Evolutionary conservation across 2,329 filamentous ascomycete species (phyloP).

Genomic region (Aspergillus vadensis): DNA sequence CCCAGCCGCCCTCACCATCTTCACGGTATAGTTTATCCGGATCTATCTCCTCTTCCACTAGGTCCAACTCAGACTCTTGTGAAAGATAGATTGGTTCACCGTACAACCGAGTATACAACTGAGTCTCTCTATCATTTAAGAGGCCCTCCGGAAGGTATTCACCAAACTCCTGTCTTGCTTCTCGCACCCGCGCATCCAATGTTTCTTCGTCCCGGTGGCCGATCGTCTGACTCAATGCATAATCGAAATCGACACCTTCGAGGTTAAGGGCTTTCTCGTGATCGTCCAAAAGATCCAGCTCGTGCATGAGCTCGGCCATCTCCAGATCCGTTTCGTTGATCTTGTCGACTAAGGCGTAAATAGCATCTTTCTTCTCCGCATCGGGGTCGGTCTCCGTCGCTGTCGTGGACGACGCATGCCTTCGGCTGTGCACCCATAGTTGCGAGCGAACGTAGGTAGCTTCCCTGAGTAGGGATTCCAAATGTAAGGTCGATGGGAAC

Average conservation of each 20-base stretch:
- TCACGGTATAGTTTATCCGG: slow-evolving; percentile 39
- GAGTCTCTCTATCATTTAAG: slow-evolving; percentile 69
- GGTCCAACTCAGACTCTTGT: slow-evolving; percentile 27
- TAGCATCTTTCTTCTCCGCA: slow-evolving; percentile 29
- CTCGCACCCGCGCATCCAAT: slow-evolving; percentile 56
- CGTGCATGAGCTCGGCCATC: slow-evolving; percentile 38
- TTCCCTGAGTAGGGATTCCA: background rate
- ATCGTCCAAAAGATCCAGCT: slow-evolving; percentile 35
- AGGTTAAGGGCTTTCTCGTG: slow-evolving; percentile 26
- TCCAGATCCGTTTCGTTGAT: slow-evolving; percentile 40
- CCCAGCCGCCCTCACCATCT: slow-evolving; percentile 34
- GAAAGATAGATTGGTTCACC: slow-evolving; percentile 63
- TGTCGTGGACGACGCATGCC: slow-evolving; percentile 28
- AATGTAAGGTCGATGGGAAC: slow-evolving; percentile 3
- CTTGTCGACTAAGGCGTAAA: slow-evolving; percentile 41
- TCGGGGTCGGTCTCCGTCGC: slow-evolving; percentile 19
- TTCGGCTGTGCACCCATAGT: slow-evolving; percentile 19
- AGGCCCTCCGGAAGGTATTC: slow-evolving; percentile 73
- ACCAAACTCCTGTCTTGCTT: slow-evolving; percentile 73
- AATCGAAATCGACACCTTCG: slow-evolving; percentile 30
- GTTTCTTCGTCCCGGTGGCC: slow-evolving; percentile 35
- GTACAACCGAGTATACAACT: slow-evolving; percentile 77
- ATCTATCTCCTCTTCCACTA: slow-evolving; percentile 32
- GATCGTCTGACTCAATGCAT: slow-evolving; percentile 33
- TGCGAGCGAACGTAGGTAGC: background rate